phyloP scores from a whole-genome alignment of 768 basidiomycete species.

The Tylopilus cervinicoccineus region DNA sequence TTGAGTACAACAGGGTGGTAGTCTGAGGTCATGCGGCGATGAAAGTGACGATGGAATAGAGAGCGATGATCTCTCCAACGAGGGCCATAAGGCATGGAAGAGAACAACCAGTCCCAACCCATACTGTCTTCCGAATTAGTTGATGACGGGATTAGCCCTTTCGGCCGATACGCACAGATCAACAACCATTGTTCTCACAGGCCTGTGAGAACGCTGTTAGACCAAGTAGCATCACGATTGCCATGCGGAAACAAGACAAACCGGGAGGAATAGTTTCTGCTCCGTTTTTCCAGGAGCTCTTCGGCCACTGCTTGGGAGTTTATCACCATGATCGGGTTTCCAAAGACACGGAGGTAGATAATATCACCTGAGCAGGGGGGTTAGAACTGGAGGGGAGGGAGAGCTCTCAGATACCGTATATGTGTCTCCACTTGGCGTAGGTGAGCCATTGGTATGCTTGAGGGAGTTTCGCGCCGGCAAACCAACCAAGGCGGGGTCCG shows the following conservation, averaged over 20 bases:
- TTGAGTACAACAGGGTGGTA: conserved; percentile 29
- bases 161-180: conserved; percentile 34
- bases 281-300: conserved; percentile 45
- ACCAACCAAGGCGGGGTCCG: conserved; percentile 39
- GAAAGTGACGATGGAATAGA: conserved; percentile 39
- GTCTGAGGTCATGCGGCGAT: conserved; percentile 18
- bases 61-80: conserved; percentile 36
- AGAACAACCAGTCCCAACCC: conserved; percentile 47
- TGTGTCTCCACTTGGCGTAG: conserved; percentile 42
- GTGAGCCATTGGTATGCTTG: conserved; percentile 40
- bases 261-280: conserved; percentile 41
- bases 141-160: background rate
- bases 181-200: conserved; percentile 39
- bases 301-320: conserved; percentile 39
- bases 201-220: conserved; percentile 21
- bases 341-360: conserved; percentile 41
- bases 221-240: background rate
- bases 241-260: background rate
- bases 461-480: conserved; percentile 33
- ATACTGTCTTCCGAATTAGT: conserved; percentile 29
- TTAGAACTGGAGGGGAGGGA: background rate
- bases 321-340: conserved; percentile 45
- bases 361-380: conserved; percentile 38
- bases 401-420: conserved; percentile 33
- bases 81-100: conserved; percentile 36